These are phyloP conservation scores for Boechera stricta DNA, from an alignment of 345 rosid genomes.

Conservation along the genomic window DNA sequence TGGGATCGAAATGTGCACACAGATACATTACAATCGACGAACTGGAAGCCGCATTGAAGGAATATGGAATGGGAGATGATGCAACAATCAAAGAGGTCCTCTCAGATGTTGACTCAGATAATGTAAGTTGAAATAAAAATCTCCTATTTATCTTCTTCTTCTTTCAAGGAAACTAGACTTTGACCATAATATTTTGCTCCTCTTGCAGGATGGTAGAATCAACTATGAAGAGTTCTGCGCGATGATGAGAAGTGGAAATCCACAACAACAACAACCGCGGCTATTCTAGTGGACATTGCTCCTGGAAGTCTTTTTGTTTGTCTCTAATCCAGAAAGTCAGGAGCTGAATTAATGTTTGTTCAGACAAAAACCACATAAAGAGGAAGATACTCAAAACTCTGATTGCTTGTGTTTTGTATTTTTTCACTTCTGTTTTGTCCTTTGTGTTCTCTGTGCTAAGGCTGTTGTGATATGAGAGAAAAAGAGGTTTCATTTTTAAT, in stretches of 20 bases:
- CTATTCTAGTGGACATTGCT: constrained; percentile 49
- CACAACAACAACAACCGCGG: constrained; percentile 56
- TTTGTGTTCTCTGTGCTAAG: constrained; percentile 19
- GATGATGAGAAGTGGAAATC: constrained; percentile 91
- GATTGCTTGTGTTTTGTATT: constrained; percentile 33
- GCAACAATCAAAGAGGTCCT: constrained; percentile 80
- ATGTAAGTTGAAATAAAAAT: constrained; percentile 51
- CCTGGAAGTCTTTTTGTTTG: constrained; percentile 27
- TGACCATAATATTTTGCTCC: neutral
- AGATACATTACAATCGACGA: constrained; percentile 88
- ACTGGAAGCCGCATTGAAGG: constrained; percentile 76
- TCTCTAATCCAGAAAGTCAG: constrained; percentile 38
- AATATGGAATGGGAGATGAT: constrained; percentile 80
- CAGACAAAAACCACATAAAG: constrained; percentile 34
- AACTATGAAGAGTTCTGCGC: constrained; percentile 80
- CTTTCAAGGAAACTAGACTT: constrained; percentile 7
- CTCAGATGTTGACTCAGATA: constrained; percentile 87
- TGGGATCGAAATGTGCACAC: constrained; percentile 27
- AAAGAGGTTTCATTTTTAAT: constrained; percentile 24
- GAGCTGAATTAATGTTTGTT: constrained; percentile 34
- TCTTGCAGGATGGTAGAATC: constrained; percentile 83
- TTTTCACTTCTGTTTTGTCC: constrained; percentile 27
- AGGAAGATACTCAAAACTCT: constrained; percentile 39
- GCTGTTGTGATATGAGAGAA: constrained; percentile 41
- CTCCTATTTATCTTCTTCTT: constrained; percentile 21